Evolutionary conservation across 1,139 yeast species (phyloP), one percentile per base, ranked within the genome.

Genomic region (Candida labiduridarum): DNA sequence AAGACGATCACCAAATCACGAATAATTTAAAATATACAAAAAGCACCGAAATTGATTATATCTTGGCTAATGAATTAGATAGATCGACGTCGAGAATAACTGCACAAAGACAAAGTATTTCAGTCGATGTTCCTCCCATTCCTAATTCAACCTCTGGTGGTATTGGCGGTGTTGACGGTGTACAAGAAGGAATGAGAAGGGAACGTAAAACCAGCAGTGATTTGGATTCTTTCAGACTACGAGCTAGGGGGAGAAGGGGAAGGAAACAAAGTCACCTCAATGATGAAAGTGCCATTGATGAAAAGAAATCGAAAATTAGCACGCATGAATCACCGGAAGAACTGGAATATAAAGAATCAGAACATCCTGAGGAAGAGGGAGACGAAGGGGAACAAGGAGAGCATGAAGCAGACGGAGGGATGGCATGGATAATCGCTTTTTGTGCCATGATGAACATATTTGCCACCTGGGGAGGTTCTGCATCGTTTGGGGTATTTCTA

Each of bases 401-500:
- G 29, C 6, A 25, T 44, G 68, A 73, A 38, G 87, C 86, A 1
- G 94, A 87, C 65, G 82, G 83, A 25, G 89, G 89, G 1, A 79
- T 79, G 55, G 90, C 89, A 1, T 87, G 94, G 91, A 79, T 84
- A 7, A 77, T 84, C 48, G 82, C 85, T 0, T 49, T 78, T 2
- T 79, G 87, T 56, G 80, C 80, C 0, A 72, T 81, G 63, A 59
- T 78, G 44, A 63, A 72, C 27, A 63, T 68, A 27, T 72, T 84
- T 44, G 77, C 82, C 30, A 80, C 91, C 1, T 88, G 96, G 96
- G 96, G 96, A 18, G 74, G 84, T 44, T 85, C 84, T 59, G 80
- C 89, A 5, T 79, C 83, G 0, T 88, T 78, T 60, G 92, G 94
- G 46, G 86, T 88, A 2, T 86, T 82, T 58, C 67, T 88, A 34